Percentiles rank a stretch among this genome's conserved stretches.
These are phyloP conservation scores for Hyaloscypha hepaticicola DNA, from an alignment of 495 filamentous ascomycete genomes.

Conservation along the genomic window DNA sequence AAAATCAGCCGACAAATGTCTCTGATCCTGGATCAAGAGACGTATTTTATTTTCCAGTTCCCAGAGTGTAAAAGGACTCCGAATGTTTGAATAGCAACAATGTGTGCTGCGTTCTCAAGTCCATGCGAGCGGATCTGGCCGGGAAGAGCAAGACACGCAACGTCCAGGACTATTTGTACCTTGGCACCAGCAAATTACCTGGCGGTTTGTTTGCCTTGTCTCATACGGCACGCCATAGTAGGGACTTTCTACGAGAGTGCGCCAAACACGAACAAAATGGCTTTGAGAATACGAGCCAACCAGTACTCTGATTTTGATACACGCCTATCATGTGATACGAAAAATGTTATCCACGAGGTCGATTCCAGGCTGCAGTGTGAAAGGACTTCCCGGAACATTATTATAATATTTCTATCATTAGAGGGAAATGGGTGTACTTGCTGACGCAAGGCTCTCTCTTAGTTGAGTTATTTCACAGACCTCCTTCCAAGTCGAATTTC, in stretches of 20 bases:
- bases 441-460: too few species aligned
- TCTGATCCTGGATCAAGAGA: conserved; percentile 20
- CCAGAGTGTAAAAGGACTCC: background rate
- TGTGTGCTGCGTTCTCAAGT: background rate
- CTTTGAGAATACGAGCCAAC: background rate
- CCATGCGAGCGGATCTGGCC: background rate
- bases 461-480: too few species aligned
- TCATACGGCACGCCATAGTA: background rate
- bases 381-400: background rate
- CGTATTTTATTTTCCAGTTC: background rate
- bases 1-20: conserved; percentile 23
- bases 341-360: background rate
- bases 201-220: background rate
- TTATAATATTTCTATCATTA: too few species aligned
- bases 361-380: background rate
- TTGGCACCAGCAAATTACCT: background rate
- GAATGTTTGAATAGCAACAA: background rate
- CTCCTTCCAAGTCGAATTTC: too few species aligned
- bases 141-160: background rate
- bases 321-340: background rate
- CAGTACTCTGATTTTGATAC: background rate
- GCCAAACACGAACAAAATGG: background rate
- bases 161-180: background rate
- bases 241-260: too few species aligned
- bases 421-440: too few species aligned